Evolutionary conservation across 306 rosid genomes (phyloP).

Genomic region (Fagus crenata): DNA sequence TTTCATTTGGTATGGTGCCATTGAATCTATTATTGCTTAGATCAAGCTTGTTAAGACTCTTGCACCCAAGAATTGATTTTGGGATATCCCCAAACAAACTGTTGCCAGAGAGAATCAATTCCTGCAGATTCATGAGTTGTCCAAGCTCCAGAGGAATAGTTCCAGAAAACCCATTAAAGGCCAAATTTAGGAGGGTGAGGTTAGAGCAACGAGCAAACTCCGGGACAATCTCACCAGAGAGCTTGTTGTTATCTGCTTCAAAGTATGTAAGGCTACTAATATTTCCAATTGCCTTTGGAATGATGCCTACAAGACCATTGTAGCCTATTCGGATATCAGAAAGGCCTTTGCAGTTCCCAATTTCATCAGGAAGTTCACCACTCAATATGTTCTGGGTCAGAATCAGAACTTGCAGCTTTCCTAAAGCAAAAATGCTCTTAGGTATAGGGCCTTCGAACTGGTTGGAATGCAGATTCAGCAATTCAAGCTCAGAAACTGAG

Average conservation of each 20-base stretch:
- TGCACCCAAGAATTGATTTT: constrained; percentile 66
- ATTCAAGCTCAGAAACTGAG: constrained; percentile 59
- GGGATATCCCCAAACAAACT: constrained; percentile 83
- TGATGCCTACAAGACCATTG: constrained; percentile 45
- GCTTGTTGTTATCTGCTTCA: constrained; percentile 85
- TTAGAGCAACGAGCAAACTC: constrained; percentile 76
- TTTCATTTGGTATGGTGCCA: constrained; percentile 81
- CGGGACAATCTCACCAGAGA: constrained; percentile 70
- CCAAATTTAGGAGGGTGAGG: constrained; percentile 89
- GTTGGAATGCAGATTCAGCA: constrained; percentile 90
- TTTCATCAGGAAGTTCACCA: constrained; percentile 50
- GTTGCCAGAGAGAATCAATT: constrained; percentile 83
- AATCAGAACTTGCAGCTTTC: constrained; percentile 79
- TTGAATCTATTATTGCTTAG: constrained; percentile 87
- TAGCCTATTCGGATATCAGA: constrained; percentile 55
- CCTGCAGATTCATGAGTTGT: constrained; percentile 86
- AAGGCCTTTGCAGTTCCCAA: constrained; percentile 53
- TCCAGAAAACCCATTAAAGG: constrained; percentile 87
- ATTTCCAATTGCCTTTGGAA: constrained; percentile 67
- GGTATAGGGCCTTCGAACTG: constrained; percentile 84
- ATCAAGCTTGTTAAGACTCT: constrained; percentile 92
- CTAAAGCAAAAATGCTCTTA: constrained; percentile 66
- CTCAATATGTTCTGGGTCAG: constrained; percentile 73
- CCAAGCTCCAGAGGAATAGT: constrained; percentile 74
- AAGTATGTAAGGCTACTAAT: constrained; percentile 93